Percentiles rank a stretch among this genome's conserved stretches.
Evolutionary conservation across 805 yeast species (phyloP).

Genomic region (Teunomyces pallodes): DNA sequence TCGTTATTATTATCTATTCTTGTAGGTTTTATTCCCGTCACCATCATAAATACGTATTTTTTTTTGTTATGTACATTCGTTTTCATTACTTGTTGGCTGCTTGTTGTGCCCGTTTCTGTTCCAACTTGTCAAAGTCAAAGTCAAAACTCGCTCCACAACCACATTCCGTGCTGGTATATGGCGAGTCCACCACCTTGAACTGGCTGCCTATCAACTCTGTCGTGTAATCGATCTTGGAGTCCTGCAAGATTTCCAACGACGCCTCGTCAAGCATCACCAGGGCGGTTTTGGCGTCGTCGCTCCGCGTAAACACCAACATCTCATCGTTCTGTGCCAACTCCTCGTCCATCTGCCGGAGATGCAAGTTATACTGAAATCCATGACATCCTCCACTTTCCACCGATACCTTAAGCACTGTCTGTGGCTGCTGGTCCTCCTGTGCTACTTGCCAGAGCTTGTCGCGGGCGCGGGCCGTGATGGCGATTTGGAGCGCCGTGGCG

Average conservation of each 20-base stretch:
- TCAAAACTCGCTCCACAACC: slow-evolving; percentile 49
- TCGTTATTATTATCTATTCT: no score
- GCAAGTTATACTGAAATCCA: slow-evolving; percentile 87
- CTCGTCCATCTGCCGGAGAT: slow-evolving; percentile 46
- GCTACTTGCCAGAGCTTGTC: slow-evolving; percentile 53
- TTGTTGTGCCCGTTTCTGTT: slow-evolving; percentile 14
- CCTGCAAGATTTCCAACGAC: slow-evolving; percentile 77
- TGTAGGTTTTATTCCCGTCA: no score
- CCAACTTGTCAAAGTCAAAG: slow-evolving; percentile 46
- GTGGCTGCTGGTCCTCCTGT: slow-evolving; percentile 51
- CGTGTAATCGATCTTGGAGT: slow-evolving; percentile 82
- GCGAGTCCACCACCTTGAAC: slow-evolving; percentile 87
- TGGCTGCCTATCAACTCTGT: slow-evolving; percentile 93
- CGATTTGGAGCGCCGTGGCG: slow-evolving; percentile 37
- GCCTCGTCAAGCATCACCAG: slow-evolving; percentile 74
- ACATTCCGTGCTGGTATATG: slow-evolving; percentile 62
- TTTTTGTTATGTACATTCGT: neutral
- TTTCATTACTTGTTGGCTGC: neutral
- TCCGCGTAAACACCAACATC: slow-evolving; percentile 59
- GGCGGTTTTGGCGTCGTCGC: slow-evolving; percentile 47
- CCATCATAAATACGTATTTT: neutral
- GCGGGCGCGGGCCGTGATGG: slow-evolving; percentile 48
- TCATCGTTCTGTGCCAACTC: slow-evolving; percentile 35
- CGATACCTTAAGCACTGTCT: slow-evolving; percentile 63
- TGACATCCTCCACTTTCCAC: slow-evolving; percentile 99